Percentiles rank a stretch among this genome's conserved stretches.
Conservation (phyloP, 257 asterid genomes). For the Solanum appendiculatum region DNA sequence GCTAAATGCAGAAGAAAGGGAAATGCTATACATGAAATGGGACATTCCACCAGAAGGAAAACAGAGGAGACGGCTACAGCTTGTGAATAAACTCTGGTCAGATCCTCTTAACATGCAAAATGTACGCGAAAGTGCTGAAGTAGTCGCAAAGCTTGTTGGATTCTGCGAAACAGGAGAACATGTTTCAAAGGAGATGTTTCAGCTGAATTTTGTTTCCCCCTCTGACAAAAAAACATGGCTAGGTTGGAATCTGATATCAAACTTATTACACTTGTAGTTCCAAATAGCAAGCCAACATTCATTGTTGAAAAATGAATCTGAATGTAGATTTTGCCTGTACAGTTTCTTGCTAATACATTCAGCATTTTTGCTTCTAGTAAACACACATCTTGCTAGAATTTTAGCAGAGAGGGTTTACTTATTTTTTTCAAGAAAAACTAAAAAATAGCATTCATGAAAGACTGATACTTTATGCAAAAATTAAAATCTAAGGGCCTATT, state of each 20-base stretch:
- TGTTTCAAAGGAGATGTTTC: slow-evolving; percentile 70
- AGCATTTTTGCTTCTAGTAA: background rate
- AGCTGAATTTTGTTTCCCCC: slow-evolving; percentile 73
- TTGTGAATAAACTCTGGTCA: slow-evolving; percentile 76
- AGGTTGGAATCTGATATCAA: slow-evolving; percentile 83
- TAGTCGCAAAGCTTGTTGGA: slow-evolving; percentile 90
- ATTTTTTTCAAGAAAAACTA: background rate
- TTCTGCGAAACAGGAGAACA: slow-evolving; percentile 80
- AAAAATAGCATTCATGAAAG: background rate
- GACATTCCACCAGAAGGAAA: slow-evolving; percentile 68
- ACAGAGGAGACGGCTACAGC: slow-evolving; percentile 66
- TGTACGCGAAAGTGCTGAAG: slow-evolving; percentile 74
- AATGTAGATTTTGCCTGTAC: background rate
- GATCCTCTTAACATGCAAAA: slow-evolving; percentile 78
- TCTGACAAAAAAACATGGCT: slow-evolving; percentile 78
- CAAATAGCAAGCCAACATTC: background rate
- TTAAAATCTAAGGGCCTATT: background rate
- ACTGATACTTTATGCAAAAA: background rate
- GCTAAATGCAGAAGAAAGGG: slow-evolving; percentile 72
- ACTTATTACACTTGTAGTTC: slow-evolving; percentile 52
- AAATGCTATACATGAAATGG: slow-evolving; percentile 71
- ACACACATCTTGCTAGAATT: background rate
- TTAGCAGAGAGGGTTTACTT: background rate
- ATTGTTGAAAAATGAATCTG: background rate
- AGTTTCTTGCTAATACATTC: background rate